Evolutionary conservation across 805 yeast genomes (phyloP).

Genomic region (Pichia pseudocactophila): DNA sequence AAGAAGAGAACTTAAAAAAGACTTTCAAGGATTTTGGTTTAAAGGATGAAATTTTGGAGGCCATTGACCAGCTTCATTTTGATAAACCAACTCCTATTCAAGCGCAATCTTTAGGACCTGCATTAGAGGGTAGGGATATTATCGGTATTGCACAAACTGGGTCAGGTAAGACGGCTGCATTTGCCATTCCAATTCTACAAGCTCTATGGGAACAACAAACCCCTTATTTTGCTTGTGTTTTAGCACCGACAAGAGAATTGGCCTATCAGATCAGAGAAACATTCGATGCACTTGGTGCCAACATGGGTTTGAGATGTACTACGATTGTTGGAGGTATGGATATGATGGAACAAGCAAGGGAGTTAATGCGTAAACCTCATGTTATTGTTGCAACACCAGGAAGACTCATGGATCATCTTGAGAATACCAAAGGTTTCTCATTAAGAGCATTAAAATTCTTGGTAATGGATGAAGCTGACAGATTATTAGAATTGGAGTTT

Average conservation of each 20-base stretch:
- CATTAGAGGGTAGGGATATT: constrained; percentile 82
- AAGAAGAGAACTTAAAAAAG: constrained; percentile 9
- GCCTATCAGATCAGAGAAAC: constrained; percentile 89
- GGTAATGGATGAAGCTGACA: constrained; percentile 96
- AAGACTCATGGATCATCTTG: constrained; percentile 85
- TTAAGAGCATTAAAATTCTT: constrained; percentile 68
- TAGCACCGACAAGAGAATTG: constrained; percentile 80
- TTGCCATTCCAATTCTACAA: constrained; percentile 91
- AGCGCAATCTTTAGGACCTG: constrained; percentile 83
- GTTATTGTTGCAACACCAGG: constrained; percentile 90
- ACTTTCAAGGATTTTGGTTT: constrained; percentile 50
- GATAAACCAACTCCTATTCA: constrained; percentile 90
- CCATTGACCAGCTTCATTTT: constrained; percentile 67
- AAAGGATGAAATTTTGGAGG: constrained; percentile 71
- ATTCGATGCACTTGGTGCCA: constrained; percentile 83
- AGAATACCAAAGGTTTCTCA: constrained; percentile 83
- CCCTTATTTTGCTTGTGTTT: constrained; percentile 80
- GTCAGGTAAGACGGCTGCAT: constrained; percentile 97
- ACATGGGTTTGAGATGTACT: constrained; percentile 85
- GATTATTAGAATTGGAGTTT: constrained; percentile 91
- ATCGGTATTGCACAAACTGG: constrained; percentile 98
- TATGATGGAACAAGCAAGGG: constrained; percentile 95
- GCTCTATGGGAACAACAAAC: constrained; percentile 82
- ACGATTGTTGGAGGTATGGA: constrained; percentile 98
- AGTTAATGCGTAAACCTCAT: constrained; percentile 89